Percentiles rank a stretch among this genome's conserved stretches.
Conservation (phyloP, 495 filamentous ascomycete species). For the Copromyces sp. region DNA sequence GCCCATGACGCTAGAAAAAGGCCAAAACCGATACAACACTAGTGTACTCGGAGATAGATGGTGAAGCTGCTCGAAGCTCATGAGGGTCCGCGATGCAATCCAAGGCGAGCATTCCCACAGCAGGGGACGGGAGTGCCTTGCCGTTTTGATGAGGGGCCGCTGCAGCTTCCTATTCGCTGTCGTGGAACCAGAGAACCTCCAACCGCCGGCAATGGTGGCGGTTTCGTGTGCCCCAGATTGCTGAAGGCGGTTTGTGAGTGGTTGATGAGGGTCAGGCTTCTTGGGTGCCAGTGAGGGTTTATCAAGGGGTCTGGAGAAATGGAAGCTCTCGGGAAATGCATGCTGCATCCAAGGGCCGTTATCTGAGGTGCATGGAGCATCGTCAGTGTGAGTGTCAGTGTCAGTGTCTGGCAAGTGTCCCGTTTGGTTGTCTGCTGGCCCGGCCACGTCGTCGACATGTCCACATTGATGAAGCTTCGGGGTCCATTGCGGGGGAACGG, state of each 20-base stretch:
- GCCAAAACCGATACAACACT: not conserved
- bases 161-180: constrained; percentile 25
- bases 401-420: not conserved
- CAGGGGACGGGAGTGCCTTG: constrained; percentile 33
- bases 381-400: not conserved
- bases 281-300: not conserved
- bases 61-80: not conserved
- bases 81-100: not conserved
- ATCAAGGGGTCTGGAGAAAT: not conserved
- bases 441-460: not conserved
- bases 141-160: constrained; percentile 22
- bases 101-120: constrained; percentile 7
- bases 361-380: not conserved
- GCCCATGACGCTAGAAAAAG: not conserved
- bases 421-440: not conserved
- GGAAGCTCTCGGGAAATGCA: not conserved
- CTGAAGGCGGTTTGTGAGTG: not conserved
- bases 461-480: not conserved
- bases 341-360: not conserved
- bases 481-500: not conserved
- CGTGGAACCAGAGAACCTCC: constrained; percentile 19
- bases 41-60: not conserved
- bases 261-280: not conserved
- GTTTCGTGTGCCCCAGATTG: constrained; percentile 6
- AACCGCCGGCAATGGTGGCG: constrained; percentile 17